Percentiles rank a stretch among this genome's conserved stretches.
phyloP scores from a whole-genome alignment of 805 yeast species.

The Metschnikowia gelsemii region DNA sequence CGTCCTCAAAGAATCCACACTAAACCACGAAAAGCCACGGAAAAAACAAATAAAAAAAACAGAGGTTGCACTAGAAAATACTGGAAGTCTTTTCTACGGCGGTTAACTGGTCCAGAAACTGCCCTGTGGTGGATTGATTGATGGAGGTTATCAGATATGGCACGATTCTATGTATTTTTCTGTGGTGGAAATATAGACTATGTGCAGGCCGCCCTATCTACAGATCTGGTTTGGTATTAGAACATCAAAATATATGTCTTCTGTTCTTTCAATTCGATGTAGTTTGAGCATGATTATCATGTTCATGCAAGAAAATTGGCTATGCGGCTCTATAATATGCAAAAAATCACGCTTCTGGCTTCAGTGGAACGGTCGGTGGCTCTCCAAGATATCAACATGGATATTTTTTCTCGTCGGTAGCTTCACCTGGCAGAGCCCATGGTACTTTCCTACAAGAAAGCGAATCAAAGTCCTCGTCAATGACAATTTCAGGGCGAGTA shows the following conservation, averaged over 20 bases:
- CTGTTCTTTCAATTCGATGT: too few relatives aligned
- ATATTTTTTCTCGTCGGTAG: neutral
- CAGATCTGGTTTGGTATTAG: neutral
- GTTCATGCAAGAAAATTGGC: neutral
- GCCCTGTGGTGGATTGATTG: slow-evolving; percentile 4
- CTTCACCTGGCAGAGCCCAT: neutral
- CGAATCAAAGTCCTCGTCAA: neutral
- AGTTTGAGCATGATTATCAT: too few relatives aligned
- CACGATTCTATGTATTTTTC: slow-evolving; percentile 4
- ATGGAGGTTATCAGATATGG: neutral
- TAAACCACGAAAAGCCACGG: neutral
- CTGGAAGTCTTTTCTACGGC: too few relatives aligned
- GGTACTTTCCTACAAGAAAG: neutral
- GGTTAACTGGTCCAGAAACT: neutral
- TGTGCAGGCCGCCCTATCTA: slow-evolving; percentile 3
- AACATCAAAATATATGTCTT: neutral
- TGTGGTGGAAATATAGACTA: slow-evolving; percentile 2
- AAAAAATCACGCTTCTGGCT: too few relatives aligned
- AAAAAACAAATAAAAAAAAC: neutral
- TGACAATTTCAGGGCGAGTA: neutral
- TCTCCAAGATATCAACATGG: neutral
- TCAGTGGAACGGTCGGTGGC: too few relatives aligned
- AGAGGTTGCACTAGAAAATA: too few relatives aligned
- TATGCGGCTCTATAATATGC: too few relatives aligned
- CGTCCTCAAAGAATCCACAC: neutral